Base-by-base conservation (phyloP, 768 basidiomycete genomes). In the Lactarius tabidus region DNA sequence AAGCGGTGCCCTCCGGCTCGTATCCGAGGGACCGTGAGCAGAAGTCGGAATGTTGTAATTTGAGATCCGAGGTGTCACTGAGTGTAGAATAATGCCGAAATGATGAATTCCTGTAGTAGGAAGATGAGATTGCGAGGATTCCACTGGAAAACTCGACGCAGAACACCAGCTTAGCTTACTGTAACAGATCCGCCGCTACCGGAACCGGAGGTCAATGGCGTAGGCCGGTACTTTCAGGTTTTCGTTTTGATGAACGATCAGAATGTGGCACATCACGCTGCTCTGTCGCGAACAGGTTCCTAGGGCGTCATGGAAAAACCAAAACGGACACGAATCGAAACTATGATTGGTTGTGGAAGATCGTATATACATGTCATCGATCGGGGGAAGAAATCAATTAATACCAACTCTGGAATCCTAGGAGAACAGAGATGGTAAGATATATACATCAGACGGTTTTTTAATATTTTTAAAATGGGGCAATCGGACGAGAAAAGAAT, bases 251-350 rank as follows among this genome's bases (percentile, higher is more conserved):
- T 20, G 29, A 28, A 31, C 2, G 18, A 18, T 31, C 7, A 15
- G 17, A 6, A 20, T n/a, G 54, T 55, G 18, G 29, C 28, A 28
- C 29, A 55, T 33, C 29, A 55, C 14, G n/a, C 8, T 33, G 51
- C 36, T 41, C 57, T 53, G 57, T 59, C 52, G 52, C 63, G 39
- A 64, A 55, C 52, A 64, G 63, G 59, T 41, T 58, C 33, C 48
- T 51, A 26, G 48, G 54, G 54, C 28, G 31, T 33, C 29, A 60
- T 31, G 43, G 31, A 61, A n/a, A 12, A 53, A 33, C 51, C 48
- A 39, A 66, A 45, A n/a, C 20, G 14, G 56, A 29, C 2, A 20
- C 28, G 1, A 33, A 9, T 33, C 31, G 54, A 23, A 10, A 10
- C 8, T 5, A 20, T 62, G 39, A 66, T 66, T 61, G 65, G 48